Evolutionary conservation across 805 yeast genomes (phyloP), one percentile per base, ranked within the genome.

Genomic region (Saccharomycopsis sp.): DNA sequence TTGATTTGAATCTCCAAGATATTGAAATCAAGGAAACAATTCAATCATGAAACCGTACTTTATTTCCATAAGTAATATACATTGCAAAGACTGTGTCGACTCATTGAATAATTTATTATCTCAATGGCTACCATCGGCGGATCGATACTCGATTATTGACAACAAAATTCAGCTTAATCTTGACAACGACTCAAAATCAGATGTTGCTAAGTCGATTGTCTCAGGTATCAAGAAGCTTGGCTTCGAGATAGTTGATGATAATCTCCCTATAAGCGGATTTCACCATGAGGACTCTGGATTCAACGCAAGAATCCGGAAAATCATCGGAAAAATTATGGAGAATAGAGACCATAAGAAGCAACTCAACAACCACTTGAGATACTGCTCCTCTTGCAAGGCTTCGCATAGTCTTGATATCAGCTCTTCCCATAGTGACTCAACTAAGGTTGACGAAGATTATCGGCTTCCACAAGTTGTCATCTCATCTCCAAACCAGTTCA

Each of bases 401-500:
- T 34, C n/a, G 52, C 50, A 55, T 15, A 55, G 47, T 19, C 3
- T 8, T 3, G 38, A 56, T 12, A 7, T 14, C 3, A 23, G 15
- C 3, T 14, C 20, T n/a, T 23, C 12, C 17, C 25, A 52, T n/a
- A 52, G 19, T 17, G 25, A n/a, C 17, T n/a, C 25, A 15, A 24
- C n/a, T 5, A 22, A 52, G 19, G 19, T 14, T 17, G 22, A 52
- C 1, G 52, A 49, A 14, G 22, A 22, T 20, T 8, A 49, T 20
- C 72, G 69, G 42, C 70, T 56, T 17, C 62, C 59, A 15, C 53
- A 58, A 22, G 63, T 68, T 24, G 68, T 66, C n/a, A 62, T 64
- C 2, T 41, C 67, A 1, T 61, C 60, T 17, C 58, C 65, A 5
- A 54, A 60, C 25, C 73, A 72, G 51, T 78, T 70, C 60, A 67